Evolutionary conservation across 1,139 yeast species (phyloP).

Genomic region (Nakaseomyces kungkrabaensis): DNA sequence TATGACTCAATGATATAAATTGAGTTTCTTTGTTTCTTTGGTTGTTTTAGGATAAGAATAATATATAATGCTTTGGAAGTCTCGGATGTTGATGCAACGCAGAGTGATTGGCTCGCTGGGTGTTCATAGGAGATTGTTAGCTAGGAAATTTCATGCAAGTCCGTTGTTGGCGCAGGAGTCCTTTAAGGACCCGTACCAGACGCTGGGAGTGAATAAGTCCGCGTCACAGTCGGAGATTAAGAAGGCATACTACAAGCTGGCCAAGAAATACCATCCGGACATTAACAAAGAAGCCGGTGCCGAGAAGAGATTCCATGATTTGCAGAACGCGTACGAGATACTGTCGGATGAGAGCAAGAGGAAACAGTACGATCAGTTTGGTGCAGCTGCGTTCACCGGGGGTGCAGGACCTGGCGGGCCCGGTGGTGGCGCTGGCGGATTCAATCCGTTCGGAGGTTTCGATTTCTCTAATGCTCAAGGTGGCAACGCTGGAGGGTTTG

Average conservation of each 20-base stretch:
- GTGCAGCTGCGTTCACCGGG: constrained; percentile 74
- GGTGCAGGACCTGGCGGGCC: constrained; percentile 48
- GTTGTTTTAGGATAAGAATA: no score
- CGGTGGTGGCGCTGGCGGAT: constrained; percentile 33
- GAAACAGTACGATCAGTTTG: constrained; percentile 85
- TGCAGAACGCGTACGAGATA: constrained; percentile 90
- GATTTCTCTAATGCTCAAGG: constrained; percentile 11
- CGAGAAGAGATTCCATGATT: constrained; percentile 78
- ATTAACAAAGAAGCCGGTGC: constrained; percentile 86
- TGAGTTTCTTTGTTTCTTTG: no score
- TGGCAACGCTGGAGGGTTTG: constrained; percentile 33
- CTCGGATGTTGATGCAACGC: background rate
- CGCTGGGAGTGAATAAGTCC: constrained; percentile 61
- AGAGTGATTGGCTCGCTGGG: background rate
- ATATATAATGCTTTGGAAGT: background rate
- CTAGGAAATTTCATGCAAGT: constrained; percentile 1
- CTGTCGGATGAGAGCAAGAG: constrained; percentile 80
- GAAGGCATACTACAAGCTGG: constrained; percentile 86
- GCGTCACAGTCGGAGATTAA: constrained; percentile 82
- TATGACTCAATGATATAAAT: no score
- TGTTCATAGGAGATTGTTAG: background rate
- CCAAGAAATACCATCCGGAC: constrained; percentile 93
- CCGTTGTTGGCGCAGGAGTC: background rate
- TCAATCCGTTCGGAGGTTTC: constrained; percentile 37
- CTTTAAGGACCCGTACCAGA: constrained; percentile 69